Percentiles rank a stretch among this genome's conserved stretches.
Evolutionary conservation across 2,329 filamentous ascomycete species (phyloP).

Genomic region (Diplodia sapinea): DNA sequence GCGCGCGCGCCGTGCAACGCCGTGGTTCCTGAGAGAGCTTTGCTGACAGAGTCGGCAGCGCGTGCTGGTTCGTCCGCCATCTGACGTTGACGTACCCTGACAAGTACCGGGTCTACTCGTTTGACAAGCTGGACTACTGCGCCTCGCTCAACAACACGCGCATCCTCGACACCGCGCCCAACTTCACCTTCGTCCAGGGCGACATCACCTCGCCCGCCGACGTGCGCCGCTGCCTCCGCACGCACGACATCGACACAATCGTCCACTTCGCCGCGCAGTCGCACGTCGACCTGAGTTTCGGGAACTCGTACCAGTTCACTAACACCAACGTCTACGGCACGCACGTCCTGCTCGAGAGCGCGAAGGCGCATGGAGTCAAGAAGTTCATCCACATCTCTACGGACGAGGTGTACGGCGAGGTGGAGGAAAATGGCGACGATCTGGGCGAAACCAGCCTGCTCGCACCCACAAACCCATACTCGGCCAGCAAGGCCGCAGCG

Average conservation of each 20-base stretch:
- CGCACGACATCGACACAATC: constrained; percentile 76
- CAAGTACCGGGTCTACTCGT: constrained; percentile 79
- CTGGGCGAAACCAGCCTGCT: constrained; percentile 75
- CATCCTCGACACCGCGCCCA: constrained; percentile 68
- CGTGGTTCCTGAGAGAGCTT: neutral
- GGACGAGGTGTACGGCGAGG: constrained; percentile 85
- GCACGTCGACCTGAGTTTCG: constrained; percentile 82
- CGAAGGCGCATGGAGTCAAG: constrained; percentile 71
- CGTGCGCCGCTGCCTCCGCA: constrained; percentile 72
- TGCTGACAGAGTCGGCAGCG: constrained; percentile 56
- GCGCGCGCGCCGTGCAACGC: constrained; percentile 21
- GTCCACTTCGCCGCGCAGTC: constrained; percentile 88
- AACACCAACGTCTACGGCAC: constrained; percentile 83
- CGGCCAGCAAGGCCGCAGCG: constrained; percentile 79
- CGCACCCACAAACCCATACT: constrained; percentile 81
- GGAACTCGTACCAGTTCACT: constrained; percentile 81
- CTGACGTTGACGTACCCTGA: constrained; percentile 74
- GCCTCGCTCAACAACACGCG: constrained; percentile 80
- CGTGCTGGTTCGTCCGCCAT: constrained; percentile 82
- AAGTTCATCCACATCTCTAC: constrained; percentile 84
- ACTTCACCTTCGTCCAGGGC: constrained; percentile 81
- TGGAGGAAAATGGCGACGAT: constrained; percentile 73
- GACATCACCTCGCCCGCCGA: constrained; percentile 75
- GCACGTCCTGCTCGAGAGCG: constrained; percentile 79
- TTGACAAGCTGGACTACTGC: constrained; percentile 86